Evolutionary conservation across 2,329 filamentous ascomycete genomes (phyloP).

Genomic region (Penicillium sp.): DNA sequence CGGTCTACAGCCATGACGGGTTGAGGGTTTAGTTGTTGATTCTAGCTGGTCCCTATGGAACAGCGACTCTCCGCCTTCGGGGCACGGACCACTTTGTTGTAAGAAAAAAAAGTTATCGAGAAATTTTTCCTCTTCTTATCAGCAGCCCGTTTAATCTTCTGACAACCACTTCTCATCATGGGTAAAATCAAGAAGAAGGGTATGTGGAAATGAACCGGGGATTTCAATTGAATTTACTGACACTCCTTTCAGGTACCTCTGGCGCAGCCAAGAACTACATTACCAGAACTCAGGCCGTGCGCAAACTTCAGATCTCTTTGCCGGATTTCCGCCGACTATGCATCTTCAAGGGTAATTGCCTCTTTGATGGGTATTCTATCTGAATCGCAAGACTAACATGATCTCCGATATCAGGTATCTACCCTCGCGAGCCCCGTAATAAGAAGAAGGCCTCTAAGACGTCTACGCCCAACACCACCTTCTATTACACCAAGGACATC

Average conservation of each 20-base stretch:
- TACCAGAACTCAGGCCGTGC: conserved; percentile 92
- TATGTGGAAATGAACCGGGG: conserved; percentile 30
- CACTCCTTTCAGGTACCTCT: conserved; percentile 59
- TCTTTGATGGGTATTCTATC: not conserved
- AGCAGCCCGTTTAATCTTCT: conserved; percentile 23
- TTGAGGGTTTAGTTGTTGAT: conserved; percentile 7
- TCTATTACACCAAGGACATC: conserved; percentile 90
- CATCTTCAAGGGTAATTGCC: conserved; percentile 80
- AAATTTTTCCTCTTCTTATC: conserved; percentile 40
- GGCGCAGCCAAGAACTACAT: conserved; percentile 98
- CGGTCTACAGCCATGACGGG: conserved; percentile 52
- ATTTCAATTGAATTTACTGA: conserved; percentile 15
- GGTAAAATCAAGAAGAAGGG: conserved; percentile 86
- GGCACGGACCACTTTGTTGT: conserved; percentile 33
- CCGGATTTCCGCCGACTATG: conserved; percentile 97
- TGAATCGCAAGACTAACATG: conserved; percentile 15
- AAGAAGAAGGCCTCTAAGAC: conserved; percentile 96
- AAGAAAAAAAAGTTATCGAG: conserved; percentile 38
- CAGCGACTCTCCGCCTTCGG: conserved; percentile 20
- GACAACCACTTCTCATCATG: conserved; percentile 49
- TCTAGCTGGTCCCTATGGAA: conserved; percentile 9
- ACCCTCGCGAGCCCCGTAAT: conserved; percentile 92
- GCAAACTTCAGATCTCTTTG: conserved; percentile 95
- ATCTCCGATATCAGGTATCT: conserved; percentile 62
- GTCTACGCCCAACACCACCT: conserved; percentile 85